Percentiles rank a stretch among this genome's conserved stretches.
Evolutionary conservation across 2,329 filamentous ascomycete genomes (phyloP).

Genomic region (Lachnellula suecica): DNA sequence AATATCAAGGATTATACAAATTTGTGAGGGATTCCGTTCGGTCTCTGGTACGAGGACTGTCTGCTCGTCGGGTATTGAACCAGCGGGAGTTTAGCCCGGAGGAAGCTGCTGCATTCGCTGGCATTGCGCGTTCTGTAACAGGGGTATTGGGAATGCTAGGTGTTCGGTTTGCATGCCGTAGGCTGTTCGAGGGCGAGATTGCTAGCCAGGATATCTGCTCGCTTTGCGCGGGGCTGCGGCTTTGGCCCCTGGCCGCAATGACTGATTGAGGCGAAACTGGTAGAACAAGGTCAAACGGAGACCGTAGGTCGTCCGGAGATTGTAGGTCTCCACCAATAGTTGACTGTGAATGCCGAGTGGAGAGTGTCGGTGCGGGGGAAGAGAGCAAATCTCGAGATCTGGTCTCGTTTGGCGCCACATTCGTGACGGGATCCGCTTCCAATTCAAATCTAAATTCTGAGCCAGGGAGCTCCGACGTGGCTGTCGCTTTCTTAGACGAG

Average conservation of each 20-base stretch:
- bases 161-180: neutral
- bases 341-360: neutral
- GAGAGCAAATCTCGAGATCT: neutral
- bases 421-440: neutral
- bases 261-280: neutral
- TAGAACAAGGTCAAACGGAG: neutral
- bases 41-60: neutral
- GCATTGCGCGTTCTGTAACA: neutral
- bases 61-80: neutral
- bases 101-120: neutral
- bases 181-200: neutral
- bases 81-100: neutral
- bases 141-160: neutral
- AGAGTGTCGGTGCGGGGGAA: neutral
- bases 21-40: neutral
- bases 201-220: neutral
- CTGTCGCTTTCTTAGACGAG: neutral
- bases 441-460: neutral
- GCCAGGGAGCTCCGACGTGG: neutral
- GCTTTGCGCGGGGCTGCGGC: neutral
- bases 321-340: too few relatives aligned
- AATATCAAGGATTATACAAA: neutral
- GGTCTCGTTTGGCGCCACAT: neutral
- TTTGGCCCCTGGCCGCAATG: neutral
- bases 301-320: too few relatives aligned